Conservation (phyloP, 2,329 filamentous ascomycete genomes). For the Colletotrichum sp. region DNA sequence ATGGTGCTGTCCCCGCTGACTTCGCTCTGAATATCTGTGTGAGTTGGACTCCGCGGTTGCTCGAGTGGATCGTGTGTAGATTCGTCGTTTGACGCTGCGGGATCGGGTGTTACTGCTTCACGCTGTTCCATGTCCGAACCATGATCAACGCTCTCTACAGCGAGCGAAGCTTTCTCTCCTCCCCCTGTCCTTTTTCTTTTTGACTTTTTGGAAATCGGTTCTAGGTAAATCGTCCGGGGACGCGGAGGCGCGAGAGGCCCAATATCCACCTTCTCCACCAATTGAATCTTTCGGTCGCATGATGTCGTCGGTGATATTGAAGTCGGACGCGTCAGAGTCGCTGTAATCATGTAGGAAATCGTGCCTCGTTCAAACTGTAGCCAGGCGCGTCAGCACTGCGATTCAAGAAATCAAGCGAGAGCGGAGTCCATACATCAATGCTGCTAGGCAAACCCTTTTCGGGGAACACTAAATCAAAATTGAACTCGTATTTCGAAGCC, state of each 20-base stretch:
- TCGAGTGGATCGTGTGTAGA: conserved; percentile 36
- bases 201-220: conserved; percentile 78
- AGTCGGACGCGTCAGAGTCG: conserved; percentile 87
- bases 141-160: conserved; percentile 44
- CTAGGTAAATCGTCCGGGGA: conserved; percentile 82
- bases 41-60: conserved; percentile 46
- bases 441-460: conserved; percentile 80
- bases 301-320: conserved; percentile 81
- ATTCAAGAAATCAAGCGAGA: background rate
- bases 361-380: conserved; percentile 91
- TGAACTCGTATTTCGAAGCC: conserved; percentile 79
- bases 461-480: conserved; percentile 76
- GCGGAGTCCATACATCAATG: conserved; percentile 72
- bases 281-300: conserved; percentile 80
- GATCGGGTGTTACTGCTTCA: conserved; percentile 37
- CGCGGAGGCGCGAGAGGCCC: conserved; percentile 76
- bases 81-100: conserved; percentile 45
- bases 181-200: conserved; percentile 63
- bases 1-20: conserved; percentile 72
- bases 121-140: conserved; percentile 31
- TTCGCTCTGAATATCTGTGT: conserved; percentile 68
- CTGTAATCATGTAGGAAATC: conserved; percentile 88
- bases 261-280: conserved; percentile 86
- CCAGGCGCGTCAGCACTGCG: background rate
- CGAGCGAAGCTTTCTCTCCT: conserved; percentile 46